A percentile compares a stretch with the other conserved stretches of the same genome.
These are phyloP conservation scores for Auxenochlorella pyrenoidosa DNA, from an alignment of 139 green algal genomes.

Conservation along the genomic window DNA sequence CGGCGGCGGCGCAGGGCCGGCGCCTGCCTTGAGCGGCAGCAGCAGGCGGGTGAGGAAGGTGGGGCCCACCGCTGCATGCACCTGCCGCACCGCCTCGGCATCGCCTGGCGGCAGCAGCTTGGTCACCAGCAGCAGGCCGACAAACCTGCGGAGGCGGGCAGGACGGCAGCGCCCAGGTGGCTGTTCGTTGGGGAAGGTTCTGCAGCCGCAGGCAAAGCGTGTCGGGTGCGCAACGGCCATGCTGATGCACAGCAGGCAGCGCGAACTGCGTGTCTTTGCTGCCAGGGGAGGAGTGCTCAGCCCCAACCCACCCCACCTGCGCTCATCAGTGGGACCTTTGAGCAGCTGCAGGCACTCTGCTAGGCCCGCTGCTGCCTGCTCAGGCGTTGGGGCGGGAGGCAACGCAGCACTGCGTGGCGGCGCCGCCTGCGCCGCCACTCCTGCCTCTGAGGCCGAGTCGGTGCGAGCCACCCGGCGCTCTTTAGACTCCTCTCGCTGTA, in stretches of 20 bases:
- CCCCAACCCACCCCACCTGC: conserved; percentile 7
- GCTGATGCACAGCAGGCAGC: not conserved
- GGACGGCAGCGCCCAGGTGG: not conserved
- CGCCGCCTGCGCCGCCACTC: not conserved
- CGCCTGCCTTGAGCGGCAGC: conserved; percentile 58
- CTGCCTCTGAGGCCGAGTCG: not conserved
- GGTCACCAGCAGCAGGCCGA: conserved; percentile 79
- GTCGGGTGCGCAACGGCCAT: too few species aligned
- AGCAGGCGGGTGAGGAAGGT: conserved; percentile 73
- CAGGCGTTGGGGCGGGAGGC: not conserved
- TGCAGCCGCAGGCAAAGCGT: not conserved
- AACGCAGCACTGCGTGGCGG: not conserved
- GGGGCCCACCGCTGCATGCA: conserved; percentile 66
- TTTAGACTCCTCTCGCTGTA: not conserved
- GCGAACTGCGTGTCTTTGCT: not conserved
- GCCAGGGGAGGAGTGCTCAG: too few species aligned
- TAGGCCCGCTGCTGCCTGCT: conserved; percentile 2
- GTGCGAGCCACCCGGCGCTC: not conserved
- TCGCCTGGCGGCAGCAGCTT: conserved; percentile 64
- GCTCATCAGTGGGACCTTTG: conserved; percentile 40
- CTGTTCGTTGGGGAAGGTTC: too few species aligned
- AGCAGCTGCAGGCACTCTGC: conserved; percentile 34
- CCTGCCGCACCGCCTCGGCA: conserved; percentile 12
- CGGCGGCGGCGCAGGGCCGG: not conserved
- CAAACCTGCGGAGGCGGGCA: conserved; percentile 60